phyloP scores from a whole-genome alignment of 371 early-diverging fungal genomes.

The Rhizopus stolonifer region DNA sequence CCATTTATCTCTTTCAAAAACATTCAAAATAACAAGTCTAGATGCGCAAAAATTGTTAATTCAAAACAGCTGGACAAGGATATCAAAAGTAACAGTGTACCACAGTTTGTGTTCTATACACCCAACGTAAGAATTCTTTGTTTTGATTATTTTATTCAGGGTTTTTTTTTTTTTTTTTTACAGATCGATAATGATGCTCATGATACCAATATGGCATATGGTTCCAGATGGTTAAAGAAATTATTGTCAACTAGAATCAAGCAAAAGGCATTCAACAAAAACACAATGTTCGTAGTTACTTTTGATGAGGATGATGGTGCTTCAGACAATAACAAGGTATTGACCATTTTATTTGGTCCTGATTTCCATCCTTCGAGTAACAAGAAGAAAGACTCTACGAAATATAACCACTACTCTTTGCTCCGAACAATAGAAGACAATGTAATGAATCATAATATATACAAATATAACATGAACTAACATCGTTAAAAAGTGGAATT shows the following conservation, averaged over 20 bases:
- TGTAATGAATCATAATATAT: constrained; percentile 3
- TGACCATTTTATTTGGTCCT: constrained; percentile 52
- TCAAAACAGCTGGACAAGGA: constrained; percentile 51
- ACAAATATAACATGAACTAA: background rate
- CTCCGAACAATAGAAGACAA: constrained; percentile 62
- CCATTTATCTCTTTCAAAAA: constrained; percentile 61
- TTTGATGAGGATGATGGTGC: constrained; percentile 52
- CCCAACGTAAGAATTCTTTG: constrained; percentile 48
- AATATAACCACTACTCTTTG: constrained; percentile 64
- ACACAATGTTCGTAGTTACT: constrained; percentile 56
- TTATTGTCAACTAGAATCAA: constrained; percentile 58
- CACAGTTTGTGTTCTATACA: constrained; percentile 61
- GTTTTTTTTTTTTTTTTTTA: background rate
- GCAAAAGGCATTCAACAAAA: constrained; percentile 42
- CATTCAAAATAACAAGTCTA: constrained; percentile 42
- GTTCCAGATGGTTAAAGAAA: constrained; percentile 55
- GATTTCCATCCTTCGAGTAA: constrained; percentile 34
- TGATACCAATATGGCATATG: constrained; percentile 51
- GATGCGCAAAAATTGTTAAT: constrained; percentile 57
- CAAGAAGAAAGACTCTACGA: constrained; percentile 42
- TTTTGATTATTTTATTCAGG: background rate
- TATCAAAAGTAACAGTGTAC: constrained; percentile 40
- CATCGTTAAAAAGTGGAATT: constrained; percentile 38
- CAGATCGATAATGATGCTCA: constrained; percentile 57
- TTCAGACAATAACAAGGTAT: constrained; percentile 46